Percentiles rank a stretch among this genome's conserved stretches.
These are phyloP conservation scores for Corynascus novoguineensis DNA, from an alignment of 495 filamentous ascomycete species.

Conservation along the genomic window DNA sequence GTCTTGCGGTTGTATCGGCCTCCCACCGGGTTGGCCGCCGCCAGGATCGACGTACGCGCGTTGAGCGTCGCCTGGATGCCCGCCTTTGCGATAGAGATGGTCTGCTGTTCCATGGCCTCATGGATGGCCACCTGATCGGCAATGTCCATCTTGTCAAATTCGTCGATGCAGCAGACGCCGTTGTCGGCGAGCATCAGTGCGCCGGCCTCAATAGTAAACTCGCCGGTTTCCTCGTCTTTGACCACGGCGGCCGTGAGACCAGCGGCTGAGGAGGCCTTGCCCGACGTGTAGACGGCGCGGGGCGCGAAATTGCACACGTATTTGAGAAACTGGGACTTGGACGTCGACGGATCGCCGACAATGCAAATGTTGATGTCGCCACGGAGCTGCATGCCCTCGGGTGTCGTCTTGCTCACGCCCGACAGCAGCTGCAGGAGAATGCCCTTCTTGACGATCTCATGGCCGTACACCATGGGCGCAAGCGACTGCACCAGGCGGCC, in stretches of 20 bases:
- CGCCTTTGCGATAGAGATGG: slow-evolving; percentile 97
- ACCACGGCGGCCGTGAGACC: slow-evolving; percentile 97
- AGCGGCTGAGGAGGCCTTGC: slow-evolving; percentile 94
- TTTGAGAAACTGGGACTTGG: slow-evolving; percentile 97
- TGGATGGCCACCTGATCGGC: slow-evolving; percentile 97
- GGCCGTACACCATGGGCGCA: slow-evolving; percentile 96
- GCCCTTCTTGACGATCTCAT: slow-evolving; percentile 97
- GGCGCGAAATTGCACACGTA: slow-evolving; percentile 95
- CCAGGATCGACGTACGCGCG: slow-evolving; percentile 88
- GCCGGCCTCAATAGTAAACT: slow-evolving; percentile 98
- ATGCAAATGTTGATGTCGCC: slow-evolving; percentile 99
- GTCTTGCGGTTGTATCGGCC: slow-evolving; percentile 95
- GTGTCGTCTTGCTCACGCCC: slow-evolving; percentile 82
- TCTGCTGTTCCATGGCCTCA: slow-evolving; percentile 99
- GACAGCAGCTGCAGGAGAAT: slow-evolving; percentile 88
- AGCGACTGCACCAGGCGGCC: slow-evolving; percentile 86
- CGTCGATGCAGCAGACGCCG: slow-evolving; percentile 96
- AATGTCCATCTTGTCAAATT: slow-evolving; percentile 99
- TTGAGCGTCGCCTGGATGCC: slow-evolving; percentile 98
- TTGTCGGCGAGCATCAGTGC: slow-evolving; percentile 97
- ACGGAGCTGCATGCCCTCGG: slow-evolving; percentile 87
- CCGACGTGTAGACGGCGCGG: slow-evolving; percentile 94
- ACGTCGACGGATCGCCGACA: slow-evolving; percentile 96
- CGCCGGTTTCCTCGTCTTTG: slow-evolving; percentile 96
- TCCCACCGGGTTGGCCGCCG: slow-evolving; percentile 92